A percentile compares a stretch with the other conserved stretches of the same genome.
Evolutionary conservation across 2,329 filamentous ascomycete species (phyloP).

Genomic region (Orbilia brochopaga): DNA sequence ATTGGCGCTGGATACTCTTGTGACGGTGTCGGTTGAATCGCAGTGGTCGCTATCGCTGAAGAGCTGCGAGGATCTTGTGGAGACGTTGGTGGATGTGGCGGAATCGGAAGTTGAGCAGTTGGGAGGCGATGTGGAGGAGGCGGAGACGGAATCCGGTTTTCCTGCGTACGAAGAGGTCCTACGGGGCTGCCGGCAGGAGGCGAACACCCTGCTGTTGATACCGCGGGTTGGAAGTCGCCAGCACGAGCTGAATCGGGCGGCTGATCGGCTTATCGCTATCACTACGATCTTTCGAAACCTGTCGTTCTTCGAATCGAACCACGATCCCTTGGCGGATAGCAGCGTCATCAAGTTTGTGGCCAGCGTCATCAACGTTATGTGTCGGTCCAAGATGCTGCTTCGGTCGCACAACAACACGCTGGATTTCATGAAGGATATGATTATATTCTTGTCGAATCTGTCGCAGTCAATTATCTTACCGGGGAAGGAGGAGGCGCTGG

Average conservation of each 20-base stretch:
- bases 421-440: slow-evolving; percentile 95
- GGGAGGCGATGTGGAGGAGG: slow-evolving; percentile 81
- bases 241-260: slow-evolving; percentile 83
- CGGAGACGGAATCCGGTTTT: slow-evolving; percentile 84
- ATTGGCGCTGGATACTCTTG: slow-evolving; percentile 82
- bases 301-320: slow-evolving; percentile 83
- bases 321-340: slow-evolving; percentile 74
- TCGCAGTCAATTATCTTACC: slow-evolving; percentile 80
- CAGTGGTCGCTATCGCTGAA: slow-evolving; percentile 71
- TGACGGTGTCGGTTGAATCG: slow-evolving; percentile 70
- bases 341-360: slow-evolving; percentile 82
- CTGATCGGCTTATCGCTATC: slow-evolving; percentile 85
- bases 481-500: slow-evolving; percentile 83
- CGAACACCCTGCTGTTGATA: slow-evolving; percentile 73
- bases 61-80: slow-evolving; percentile 84
- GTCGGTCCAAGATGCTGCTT: slow-evolving; percentile 84
- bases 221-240: slow-evolving; percentile 75
- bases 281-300: slow-evolving; percentile 92
- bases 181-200: slow-evolving; percentile 76
- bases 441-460: slow-evolving; percentile 88
- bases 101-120: slow-evolving; percentile 85
- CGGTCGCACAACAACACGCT: slow-evolving; percentile 82
- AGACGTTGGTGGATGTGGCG: slow-evolving; percentile 85
- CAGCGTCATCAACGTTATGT: slow-evolving; percentile 81
- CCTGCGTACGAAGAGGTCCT: slow-evolving; percentile 86